These are phyloP conservation scores for Colletotrichum costaricense DNA, from an alignment of 2,329 filamentous ascomycete genomes.

Conservation along the genomic window DNA sequence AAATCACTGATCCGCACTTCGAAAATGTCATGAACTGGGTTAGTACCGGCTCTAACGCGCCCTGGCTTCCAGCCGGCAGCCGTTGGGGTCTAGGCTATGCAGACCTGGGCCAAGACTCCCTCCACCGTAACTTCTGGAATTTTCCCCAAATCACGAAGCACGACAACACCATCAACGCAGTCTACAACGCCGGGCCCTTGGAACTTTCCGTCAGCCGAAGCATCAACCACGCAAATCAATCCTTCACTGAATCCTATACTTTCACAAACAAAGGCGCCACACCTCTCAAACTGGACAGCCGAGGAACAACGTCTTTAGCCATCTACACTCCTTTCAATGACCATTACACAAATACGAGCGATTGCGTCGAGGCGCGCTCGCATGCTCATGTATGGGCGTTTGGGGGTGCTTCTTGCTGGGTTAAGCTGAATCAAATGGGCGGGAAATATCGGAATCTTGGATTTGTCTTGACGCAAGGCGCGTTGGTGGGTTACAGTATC, in stretches of 20 bases:
- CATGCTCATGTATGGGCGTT: constrained; percentile 33
- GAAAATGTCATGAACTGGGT: constrained; percentile 24
- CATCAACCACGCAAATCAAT: neutral
- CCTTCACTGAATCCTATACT: constrained; percentile 27
- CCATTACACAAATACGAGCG: constrained; percentile 33
- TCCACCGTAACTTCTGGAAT: constrained; percentile 31
- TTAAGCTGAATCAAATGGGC: constrained; percentile 34
- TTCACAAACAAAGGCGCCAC: constrained; percentile 20
- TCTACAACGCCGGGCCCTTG: constrained; percentile 9
- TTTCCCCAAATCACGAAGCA: constrained; percentile 8
- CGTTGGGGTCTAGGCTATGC: constrained; percentile 32
- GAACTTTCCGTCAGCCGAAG: constrained; percentile 19
- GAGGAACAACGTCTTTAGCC: constrained; percentile 20
- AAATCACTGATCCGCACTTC: too few relatives aligned
- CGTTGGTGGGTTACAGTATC: constrained; percentile 33
- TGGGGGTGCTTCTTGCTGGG: constrained; percentile 29
- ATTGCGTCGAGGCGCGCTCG: constrained; percentile 9
- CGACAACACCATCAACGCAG: neutral
- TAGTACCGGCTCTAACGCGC: constrained; percentile 28
- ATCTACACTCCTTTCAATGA: constrained; percentile 35
- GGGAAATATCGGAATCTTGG: constrained; percentile 28
- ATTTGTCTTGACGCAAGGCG: constrained; percentile 23
- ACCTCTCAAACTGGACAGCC: constrained; percentile 7
- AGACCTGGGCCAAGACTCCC: constrained; percentile 16
- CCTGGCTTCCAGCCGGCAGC: constrained; percentile 33